Evolutionary conservation across 805 yeast species (phyloP).

Genomic region (Vanderwaltozyma yarrowii): DNA sequence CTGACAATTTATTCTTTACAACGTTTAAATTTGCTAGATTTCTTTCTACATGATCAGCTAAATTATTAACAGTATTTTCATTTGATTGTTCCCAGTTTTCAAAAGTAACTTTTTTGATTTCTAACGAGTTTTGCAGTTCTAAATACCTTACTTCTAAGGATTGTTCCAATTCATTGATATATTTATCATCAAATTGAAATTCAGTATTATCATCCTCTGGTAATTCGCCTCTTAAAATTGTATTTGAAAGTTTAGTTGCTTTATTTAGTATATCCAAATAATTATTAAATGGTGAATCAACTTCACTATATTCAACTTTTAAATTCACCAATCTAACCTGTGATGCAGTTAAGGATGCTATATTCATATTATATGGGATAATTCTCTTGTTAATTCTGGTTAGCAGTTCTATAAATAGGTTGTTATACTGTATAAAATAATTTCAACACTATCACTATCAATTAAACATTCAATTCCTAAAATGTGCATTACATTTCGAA

Average conservation of each 20-base stretch:
- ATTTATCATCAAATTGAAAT: slow-evolving; percentile 4
- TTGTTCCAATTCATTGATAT: slow-evolving; percentile 9
- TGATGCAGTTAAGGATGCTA: slow-evolving; percentile 4
- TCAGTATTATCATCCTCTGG: slow-evolving; percentile 6
- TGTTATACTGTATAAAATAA: no score
- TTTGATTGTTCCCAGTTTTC: slow-evolving; percentile 19
- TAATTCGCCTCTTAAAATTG: slow-evolving; percentile 15
- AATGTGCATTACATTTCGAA: no score
- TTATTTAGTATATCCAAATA: slow-evolving; percentile 17
- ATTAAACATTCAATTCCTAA: no score
- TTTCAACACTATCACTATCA: no score
- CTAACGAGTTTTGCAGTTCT: slow-evolving; percentile 20
- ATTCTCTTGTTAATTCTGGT: no score
- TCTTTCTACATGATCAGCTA: slow-evolving; percentile 7
- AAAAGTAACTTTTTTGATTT: slow-evolving; percentile 15
- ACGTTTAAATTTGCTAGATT: slow-evolving; percentile 11
- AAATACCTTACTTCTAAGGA: slow-evolving; percentile 13
- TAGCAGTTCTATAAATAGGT: no score
- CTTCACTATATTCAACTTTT: slow-evolving; percentile 20
- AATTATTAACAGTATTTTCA: slow-evolving; percentile 7
- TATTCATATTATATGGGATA: not conserved
- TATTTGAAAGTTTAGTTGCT: slow-evolving; percentile 11
- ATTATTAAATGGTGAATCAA: slow-evolving; percentile 17
- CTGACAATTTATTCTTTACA: slow-evolving; percentile 7
- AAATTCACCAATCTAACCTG: slow-evolving; percentile 15